These are phyloP conservation scores for Peniophora sp. DNA, from an alignment of 1,284 basidiomycete genomes.

Conservation along the genomic window DNA sequence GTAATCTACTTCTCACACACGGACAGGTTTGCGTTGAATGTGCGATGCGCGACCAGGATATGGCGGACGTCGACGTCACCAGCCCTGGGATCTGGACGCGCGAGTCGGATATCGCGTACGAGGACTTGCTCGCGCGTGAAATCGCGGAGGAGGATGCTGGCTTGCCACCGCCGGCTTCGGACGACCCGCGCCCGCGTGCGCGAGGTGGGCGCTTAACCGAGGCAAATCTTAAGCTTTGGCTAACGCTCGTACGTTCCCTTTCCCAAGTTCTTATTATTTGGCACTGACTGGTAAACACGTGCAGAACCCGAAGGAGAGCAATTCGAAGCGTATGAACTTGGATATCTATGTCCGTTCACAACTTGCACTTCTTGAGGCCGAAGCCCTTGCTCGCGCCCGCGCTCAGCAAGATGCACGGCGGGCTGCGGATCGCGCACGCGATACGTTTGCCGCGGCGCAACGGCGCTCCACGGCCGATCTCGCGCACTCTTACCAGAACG, in stretches of 20 bases:
- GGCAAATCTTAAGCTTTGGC: constrained; percentile 80
- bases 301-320: constrained; percentile 75
- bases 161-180: constrained; percentile 28
- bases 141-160: constrained; percentile 55
- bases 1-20: too few relatives aligned
- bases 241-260: constrained; percentile 64
- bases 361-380: constrained; percentile 63
- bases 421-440: constrained; percentile 66
- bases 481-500: constrained; percentile 19
- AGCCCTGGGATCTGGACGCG: constrained; percentile 88
- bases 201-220: constrained; percentile 70
- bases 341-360: constrained; percentile 67
- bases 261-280: constrained; percentile 3
- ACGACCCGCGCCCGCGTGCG: constrained; percentile 48
- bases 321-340: constrained; percentile 67
- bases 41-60: constrained; percentile 98
- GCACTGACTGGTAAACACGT: constrained; percentile 1
- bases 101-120: constrained; percentile 77
- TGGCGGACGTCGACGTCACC: constrained; percentile 91
- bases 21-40: constrained; percentile 80
- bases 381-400: constrained; percentile 63
- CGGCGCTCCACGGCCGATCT: constrained; percentile 70
- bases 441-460: constrained; percentile 62
- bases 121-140: constrained; percentile 75
- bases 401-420: constrained; percentile 71